A percentile compares a stretch with the other conserved stretches of the same genome.
phyloP scores from a whole-genome alignment of 2,329 filamentous ascomycete species.

The Colletotrichum lupini region DNA sequence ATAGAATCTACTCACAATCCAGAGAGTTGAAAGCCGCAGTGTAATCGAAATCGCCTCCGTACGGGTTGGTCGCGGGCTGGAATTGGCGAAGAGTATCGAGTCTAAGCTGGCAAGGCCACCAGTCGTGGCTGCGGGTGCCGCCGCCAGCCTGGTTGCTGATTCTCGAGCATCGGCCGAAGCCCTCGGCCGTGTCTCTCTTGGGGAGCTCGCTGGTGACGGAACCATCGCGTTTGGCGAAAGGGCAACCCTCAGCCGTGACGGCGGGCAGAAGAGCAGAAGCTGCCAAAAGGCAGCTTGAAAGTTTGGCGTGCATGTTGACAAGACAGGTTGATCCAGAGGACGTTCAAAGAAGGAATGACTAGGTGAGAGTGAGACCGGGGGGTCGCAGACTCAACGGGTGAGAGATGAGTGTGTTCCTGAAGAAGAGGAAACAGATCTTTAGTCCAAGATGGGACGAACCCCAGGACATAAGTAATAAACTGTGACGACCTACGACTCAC shows the following conservation, averaged over 20 bases:
- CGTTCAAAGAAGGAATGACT: background rate
- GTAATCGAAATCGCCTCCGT: constrained; percentile 77
- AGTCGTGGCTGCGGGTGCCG: constrained; percentile 76
- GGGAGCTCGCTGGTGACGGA: constrained; percentile 20
- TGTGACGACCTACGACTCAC: constrained; percentile 1
- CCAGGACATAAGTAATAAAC: constrained; percentile 22
- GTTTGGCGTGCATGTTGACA: constrained; percentile 28
- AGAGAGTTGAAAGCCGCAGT: constrained; percentile 77
- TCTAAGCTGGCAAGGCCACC: constrained; percentile 78
- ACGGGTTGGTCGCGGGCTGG: constrained; percentile 70
- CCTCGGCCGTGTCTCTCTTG: constrained; percentile 14
- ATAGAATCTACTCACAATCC: constrained; percentile 56
- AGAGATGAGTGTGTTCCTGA: constrained; percentile 10
- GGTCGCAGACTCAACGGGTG: constrained; percentile 1
- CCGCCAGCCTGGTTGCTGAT: constrained; percentile 62
- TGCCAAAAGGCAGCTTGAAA: constrained; percentile 24
- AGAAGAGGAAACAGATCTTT: background rate
- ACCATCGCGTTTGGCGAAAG: constrained; percentile 31
- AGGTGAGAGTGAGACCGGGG: background rate
- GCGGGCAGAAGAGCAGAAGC: constrained; percentile 21
- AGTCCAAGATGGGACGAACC: constrained; percentile 28
- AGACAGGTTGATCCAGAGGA: background rate
- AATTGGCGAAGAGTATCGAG: constrained; percentile 81
- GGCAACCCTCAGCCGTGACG: constrained; percentile 22
- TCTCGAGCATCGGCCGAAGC: constrained; percentile 23